Evolutionary conservation across 257 asterid species (phyloP).

Genomic region (Haberlea rhodopensis): DNA sequence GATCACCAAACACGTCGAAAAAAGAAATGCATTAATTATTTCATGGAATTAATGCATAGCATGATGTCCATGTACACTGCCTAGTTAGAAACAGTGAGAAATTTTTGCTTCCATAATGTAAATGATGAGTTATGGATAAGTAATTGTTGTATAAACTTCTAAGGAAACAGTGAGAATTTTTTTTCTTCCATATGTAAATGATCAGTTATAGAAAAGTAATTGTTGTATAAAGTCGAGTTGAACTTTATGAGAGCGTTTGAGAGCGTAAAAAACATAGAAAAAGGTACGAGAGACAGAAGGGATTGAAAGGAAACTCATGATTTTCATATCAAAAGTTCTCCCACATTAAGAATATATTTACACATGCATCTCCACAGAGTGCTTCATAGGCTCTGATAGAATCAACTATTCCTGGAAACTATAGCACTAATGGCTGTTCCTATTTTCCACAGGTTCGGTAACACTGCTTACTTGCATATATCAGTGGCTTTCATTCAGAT

Average conservation of each 20-base stretch:
- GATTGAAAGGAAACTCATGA: not conserved
- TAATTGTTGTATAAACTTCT: not conserved
- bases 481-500: constrained; percentile 89
- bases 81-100: not conserved
- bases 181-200: not conserved
- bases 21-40: not conserved
- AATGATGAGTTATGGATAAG: not conserved
- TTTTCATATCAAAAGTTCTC: not conserved
- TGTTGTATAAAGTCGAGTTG: not conserved
- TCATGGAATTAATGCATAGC: not conserved
- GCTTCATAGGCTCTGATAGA: not conserved
- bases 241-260: not conserved
- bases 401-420: constrained; percentile 3
- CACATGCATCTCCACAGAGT: not conserved
- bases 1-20: constrained; percentile 7
- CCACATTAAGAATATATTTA: not conserved
- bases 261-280: constrained; percentile 1
- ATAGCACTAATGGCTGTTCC: not conserved
- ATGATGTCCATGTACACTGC: not conserved
- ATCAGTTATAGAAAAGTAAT: not conserved
- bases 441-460: constrained; percentile 64
- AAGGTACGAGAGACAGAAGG: not conserved
- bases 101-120: not conserved
- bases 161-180: not conserved
- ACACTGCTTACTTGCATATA: constrained; percentile 74